Evolutionary conservation across 2,329 filamentous ascomycete genomes (phyloP), one percentile per base, ranked within the genome.

Genomic region (Botryotinia calthae): DNA sequence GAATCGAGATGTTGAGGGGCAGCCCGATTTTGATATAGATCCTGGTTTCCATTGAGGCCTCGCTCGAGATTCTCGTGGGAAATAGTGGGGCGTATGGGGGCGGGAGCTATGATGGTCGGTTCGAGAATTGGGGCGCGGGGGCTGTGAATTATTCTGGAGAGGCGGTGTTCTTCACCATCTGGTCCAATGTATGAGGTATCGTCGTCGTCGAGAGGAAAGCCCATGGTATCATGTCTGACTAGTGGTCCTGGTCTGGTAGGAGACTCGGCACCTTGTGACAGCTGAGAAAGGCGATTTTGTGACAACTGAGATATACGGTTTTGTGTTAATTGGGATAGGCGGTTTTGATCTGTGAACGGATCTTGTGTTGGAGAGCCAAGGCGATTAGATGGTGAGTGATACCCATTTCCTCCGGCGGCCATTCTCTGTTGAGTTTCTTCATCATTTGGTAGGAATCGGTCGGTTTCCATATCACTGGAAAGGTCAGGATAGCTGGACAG

Each of bases 161-260:
- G 59, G 18, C 61, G 59, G 37, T 66, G 69, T 25, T 48, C 12
- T 46, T 59, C 40, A 34, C 67, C 67, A 22, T 70, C 67, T n/a
- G 67, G 67, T 34, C 67, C 67, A 10, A 71, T 51, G 18, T 59
- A 73, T 54, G 42, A 58, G 25, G 40, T 71, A 31, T 71, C 73
- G 18, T 72, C 69, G 10, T 71, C 71, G 10, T 76, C 73, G 22
- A 76, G 72, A 8, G 76, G 76, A 56, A 77, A 76, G 8, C 75
- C 76, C 76, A 78, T 78, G 6, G 76, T 78, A 44, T 78, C 76
- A 70, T 66, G 69, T 46, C 42, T 48, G 46, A 71, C 25, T 14
- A 44, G 37, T 37, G 40, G 42, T 9, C 68, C 68, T 40, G 58
- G 69, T 20, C 46, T 48, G 2, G 34, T 1, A 31, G 34, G 34